phyloP scores from a whole-genome alignment of 116 monocot genomes.

The Iris pallida region DNA sequence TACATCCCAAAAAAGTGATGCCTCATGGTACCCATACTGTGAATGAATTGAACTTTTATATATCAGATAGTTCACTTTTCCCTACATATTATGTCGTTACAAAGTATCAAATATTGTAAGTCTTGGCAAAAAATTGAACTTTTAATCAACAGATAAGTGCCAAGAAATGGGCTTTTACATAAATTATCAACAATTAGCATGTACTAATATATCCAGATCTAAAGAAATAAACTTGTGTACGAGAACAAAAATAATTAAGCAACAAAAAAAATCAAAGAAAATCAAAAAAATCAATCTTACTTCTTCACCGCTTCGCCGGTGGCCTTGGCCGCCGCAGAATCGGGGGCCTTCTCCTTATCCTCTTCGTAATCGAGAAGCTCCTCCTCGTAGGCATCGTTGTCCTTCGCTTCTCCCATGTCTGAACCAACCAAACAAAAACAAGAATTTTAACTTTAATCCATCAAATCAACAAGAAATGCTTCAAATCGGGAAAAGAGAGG shows the following conservation, averaged over 20 bases:
- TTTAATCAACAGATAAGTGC: background rate
- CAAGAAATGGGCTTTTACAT: background rate
- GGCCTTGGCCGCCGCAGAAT: constrained; percentile 55
- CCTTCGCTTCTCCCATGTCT: constrained; percentile 82
- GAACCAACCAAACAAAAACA: background rate
- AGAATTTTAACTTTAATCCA: background rate
- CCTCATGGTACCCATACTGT: no score
- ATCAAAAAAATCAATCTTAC: constrained; percentile 26
- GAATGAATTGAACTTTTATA: no score
- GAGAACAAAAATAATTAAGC: background rate
- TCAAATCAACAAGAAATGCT: background rate
- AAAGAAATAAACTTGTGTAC: background rate
- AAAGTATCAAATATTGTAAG: no score
- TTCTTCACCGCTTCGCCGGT: constrained; percentile 65
- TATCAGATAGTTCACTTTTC: no score
- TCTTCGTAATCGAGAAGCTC: constrained; percentile 96
- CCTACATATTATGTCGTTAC: no score
- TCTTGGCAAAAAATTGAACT: background rate
- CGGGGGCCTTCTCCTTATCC: constrained; percentile 81
- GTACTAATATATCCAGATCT: background rate
- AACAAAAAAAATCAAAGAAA: background rate
- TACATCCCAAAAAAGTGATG: no score
- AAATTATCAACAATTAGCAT: background rate
- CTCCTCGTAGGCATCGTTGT: constrained; percentile 90
- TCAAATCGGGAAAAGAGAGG: background rate